Conservation (phyloP, 2,329 filamentous ascomycete species). For the Sphaerulina populicola region DNA sequence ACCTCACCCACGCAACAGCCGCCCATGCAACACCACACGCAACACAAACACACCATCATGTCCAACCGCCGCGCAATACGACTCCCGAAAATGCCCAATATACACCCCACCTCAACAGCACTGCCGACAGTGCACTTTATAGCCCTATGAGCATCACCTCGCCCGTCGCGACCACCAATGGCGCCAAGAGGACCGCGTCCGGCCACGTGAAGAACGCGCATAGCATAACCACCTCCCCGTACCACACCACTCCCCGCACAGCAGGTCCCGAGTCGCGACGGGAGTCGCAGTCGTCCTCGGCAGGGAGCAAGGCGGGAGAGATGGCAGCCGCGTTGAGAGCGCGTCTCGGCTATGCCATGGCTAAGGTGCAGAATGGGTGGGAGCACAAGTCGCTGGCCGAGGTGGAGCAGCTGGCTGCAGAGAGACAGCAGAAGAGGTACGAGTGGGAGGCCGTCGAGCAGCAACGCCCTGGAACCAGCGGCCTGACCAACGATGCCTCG, state of each 20-base stretch:
- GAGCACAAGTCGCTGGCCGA: constrained; percentile 69
- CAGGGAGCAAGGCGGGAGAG: constrained; percentile 65
- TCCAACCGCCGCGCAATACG: constrained; percentile 10
- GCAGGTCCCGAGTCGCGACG: constrained; percentile 51
- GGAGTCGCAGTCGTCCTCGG: constrained; percentile 56
- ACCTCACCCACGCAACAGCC: background rate
- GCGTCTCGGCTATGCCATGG: constrained; percentile 83
- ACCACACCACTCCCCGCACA: constrained; percentile 21
- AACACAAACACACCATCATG: background rate
- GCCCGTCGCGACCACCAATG: constrained; percentile 36
- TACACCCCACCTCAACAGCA: constrained; percentile 13
- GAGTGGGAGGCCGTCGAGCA: constrained; percentile 25
- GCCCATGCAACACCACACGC: constrained; percentile 4
- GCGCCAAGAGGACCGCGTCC: constrained; percentile 68
- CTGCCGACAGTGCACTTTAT: constrained; percentile 23
- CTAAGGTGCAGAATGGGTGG: constrained; percentile 87
- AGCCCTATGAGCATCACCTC: constrained; percentile 39
- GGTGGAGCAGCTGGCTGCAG: constrained; percentile 65
- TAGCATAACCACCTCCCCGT: constrained; percentile 29
- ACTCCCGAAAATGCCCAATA: constrained; percentile 16
- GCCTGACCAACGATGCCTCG: constrained; percentile 25
- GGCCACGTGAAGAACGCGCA: constrained; percentile 60
- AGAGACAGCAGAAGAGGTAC: constrained; percentile 41
- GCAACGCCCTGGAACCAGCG: constrained; percentile 24
- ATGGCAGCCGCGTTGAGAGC: constrained; percentile 75